Base-by-base conservation (phyloP, 768 basidiomycete genomes). In the Clitopilus passeckerianus region DNA sequence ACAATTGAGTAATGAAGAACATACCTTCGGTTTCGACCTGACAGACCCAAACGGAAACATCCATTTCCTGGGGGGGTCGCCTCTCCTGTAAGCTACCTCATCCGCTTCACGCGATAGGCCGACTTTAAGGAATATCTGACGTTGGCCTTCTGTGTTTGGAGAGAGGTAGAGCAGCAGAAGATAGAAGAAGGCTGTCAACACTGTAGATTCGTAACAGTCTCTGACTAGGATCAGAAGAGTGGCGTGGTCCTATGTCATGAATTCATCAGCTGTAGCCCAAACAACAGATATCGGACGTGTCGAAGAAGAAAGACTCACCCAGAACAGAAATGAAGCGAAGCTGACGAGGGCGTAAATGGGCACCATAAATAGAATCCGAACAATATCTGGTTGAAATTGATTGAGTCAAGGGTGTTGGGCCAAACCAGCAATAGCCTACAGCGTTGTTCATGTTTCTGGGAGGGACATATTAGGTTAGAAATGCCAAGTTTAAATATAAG, bases 151-250 rank as follows among this genome's bases (percentile, higher is more conserved):
- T 4, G 76, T 68, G 62, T 86, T 79, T 44, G 82, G 84, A 0
- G 87, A 88, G 12, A 91, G 71, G 73, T 90, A 91, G 59, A 77
- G 78, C 55, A 91, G 75, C 27, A 93, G 78, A 33, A 93, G 79
- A 66, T 89, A 90, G 72, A 93, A 91, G 77, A 91, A 91, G 1
- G 88, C 77, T 0, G 86, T 87, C 60, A 93, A 74, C 12, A 91
- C 85, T 37, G 86, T 83, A 10, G 89, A 83, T 75, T 91, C 90
- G 70, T 91, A 92, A 61, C 82, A 80, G 67, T 91, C 90, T 50
- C 89, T 81, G 56, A 89, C 70, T 50, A 91, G 80, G 43, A 90
- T 79, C 24, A 89, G 72, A 2, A 87, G 85, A 0, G 89, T 86
- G 0, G 89, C 80, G 58, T 89, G 81, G 60, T 87, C 84, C 84